Base-by-base conservation (phyloP, 352 stramenopile species). In the Pythium rishiriense region DNA sequence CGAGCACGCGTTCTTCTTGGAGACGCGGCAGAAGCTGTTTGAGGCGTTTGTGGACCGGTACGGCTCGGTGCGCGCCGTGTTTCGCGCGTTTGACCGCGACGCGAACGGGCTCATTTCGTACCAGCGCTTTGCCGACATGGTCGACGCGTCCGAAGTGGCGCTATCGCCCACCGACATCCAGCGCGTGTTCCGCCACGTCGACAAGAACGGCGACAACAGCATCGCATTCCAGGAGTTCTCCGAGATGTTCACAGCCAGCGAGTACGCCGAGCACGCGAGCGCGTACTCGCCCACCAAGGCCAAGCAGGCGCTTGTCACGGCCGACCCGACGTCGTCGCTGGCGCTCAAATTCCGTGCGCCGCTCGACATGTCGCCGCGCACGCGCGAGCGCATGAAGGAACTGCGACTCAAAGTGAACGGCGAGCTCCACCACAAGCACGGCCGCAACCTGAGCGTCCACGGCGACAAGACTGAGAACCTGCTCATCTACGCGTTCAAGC, bases 401-500 rank as follows among this genome's bases (percentile, higher is more conserved):
- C 66, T 92, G 54, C 83, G 83, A 8, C 64, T 75, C 29, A 74
- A 88, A 42, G 77, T 93, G 29, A 85, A 74, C 0, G 68, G 84
- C 24, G 78, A 88, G 52, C 59, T 93, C 43, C 54, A 64, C n/a
- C 72, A 68, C 54, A 81, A 85, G 48, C 81, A 90, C 26, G 78
- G 79, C 2, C 54, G 73, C 17, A 75, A 84, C 35, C 65, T 90
- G 33, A 80, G 67, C 28, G 71, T 91, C 24, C 78, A 83, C 37
- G 81, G 83, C 52, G 80, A 80, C 29, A 91, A 87, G 63, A 79
- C 77, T 19, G 79, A 85, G 43, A 79, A 86, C 26, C 62, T 93
- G 41, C 64, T 93, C 42, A 70, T 86, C 24, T 88, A 92, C 48
- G 81, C 81, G 10, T 92, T 93, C 65, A 88, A 90, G 58, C 86